phyloP scores from a whole-genome alignment of 2,329 filamentous ascomycete species.

The Fusarium solani-melongenae region DNA sequence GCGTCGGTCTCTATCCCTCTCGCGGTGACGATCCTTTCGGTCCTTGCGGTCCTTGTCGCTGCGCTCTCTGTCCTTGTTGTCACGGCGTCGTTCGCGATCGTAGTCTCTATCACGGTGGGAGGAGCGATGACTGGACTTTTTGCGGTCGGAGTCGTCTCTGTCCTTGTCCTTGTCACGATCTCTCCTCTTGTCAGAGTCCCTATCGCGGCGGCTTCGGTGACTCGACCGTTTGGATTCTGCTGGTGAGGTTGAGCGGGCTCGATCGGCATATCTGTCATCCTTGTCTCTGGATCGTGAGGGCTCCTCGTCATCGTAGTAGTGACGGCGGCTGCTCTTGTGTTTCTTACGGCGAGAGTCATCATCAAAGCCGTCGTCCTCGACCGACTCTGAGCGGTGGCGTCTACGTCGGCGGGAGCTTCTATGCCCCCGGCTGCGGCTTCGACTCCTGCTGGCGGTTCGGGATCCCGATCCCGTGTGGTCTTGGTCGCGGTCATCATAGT shows the following conservation, averaged over 20 bases:
- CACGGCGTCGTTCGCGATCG: slow-evolving; percentile 53
- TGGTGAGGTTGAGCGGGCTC: slow-evolving; percentile 73
- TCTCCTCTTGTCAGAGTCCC: slow-evolving; percentile 55
- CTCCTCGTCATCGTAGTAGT: slow-evolving; percentile 59
- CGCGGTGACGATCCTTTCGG: slow-evolving; percentile 52
- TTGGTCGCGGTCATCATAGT: slow-evolving; percentile 32
- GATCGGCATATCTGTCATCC: slow-evolving; percentile 60
- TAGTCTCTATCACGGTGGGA: slow-evolving; percentile 51
- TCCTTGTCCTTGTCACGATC: slow-evolving; percentile 60
- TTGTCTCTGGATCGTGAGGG: slow-evolving; percentile 45
- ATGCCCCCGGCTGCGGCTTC: slow-evolving; percentile 56
- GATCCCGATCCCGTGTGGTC: slow-evolving; percentile 48
- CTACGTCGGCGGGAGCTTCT: slow-evolving; percentile 62
- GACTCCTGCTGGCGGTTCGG: slow-evolving; percentile 46
- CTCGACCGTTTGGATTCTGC: slow-evolving; percentile 66
- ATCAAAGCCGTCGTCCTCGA: slow-evolving; percentile 61
- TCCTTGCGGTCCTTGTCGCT: slow-evolving; percentile 52
- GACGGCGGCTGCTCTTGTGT: slow-evolving; percentile 58
- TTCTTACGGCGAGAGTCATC: slow-evolving; percentile 61
- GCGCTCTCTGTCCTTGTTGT: slow-evolving; percentile 53
- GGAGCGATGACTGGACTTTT: slow-evolving; percentile 47
- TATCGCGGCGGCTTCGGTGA: slow-evolving; percentile 71
- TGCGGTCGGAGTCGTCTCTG: slow-evolving; percentile 56
- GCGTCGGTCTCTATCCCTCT: slow-evolving; percentile 51
- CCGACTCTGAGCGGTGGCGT: slow-evolving; percentile 65